phyloP scores from a whole-genome alignment of 2,329 filamentous ascomycete species.

The Hypoxylon sp. region DNA sequence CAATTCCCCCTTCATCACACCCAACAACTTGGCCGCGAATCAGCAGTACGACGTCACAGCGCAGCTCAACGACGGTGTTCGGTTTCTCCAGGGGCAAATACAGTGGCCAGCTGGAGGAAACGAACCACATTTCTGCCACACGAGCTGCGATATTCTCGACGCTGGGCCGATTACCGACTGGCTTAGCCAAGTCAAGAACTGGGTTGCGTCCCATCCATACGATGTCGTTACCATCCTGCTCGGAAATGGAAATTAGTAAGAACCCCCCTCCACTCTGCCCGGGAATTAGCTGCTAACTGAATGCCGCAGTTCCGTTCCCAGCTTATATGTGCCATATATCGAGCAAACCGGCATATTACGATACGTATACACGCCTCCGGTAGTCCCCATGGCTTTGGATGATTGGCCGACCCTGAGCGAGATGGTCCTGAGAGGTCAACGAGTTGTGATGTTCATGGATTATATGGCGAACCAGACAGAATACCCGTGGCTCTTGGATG shows the following conservation, averaged over 20 bases:
- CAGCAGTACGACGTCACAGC: constrained; percentile 76
- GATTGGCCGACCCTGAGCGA: constrained; percentile 88
- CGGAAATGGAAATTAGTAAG: constrained; percentile 81
- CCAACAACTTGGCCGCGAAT: constrained; percentile 81
- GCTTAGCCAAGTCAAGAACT: constrained; percentile 76
- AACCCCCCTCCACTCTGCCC: constrained; percentile 10
- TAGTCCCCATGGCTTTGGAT: constrained; percentile 76
- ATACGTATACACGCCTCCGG: constrained; percentile 80
- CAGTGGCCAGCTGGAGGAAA: constrained; percentile 68
- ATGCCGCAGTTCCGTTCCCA: constrained; percentile 61
- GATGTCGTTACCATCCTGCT: constrained; percentile 91
- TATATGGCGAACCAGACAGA: constrained; percentile 84
- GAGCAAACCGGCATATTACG: constrained; percentile 78
- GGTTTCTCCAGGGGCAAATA: constrained; percentile 75
- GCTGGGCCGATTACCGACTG: constrained; percentile 83
- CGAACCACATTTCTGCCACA: constrained; percentile 84
- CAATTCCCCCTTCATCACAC: constrained; percentile 82
- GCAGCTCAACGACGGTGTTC: constrained; percentile 84
- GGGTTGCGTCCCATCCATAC: constrained; percentile 83
- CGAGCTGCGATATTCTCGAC: constrained; percentile 84
- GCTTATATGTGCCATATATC: constrained; percentile 78
- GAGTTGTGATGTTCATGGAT: constrained; percentile 86
- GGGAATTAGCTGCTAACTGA: constrained; percentile 6
- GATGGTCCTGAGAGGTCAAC: constrained; percentile 79
- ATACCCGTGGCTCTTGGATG: constrained; percentile 87